These are phyloP conservation scores for Aspergillus neoniger DNA, from an alignment of 2,329 filamentous ascomycete genomes.

Conservation along the genomic window DNA sequence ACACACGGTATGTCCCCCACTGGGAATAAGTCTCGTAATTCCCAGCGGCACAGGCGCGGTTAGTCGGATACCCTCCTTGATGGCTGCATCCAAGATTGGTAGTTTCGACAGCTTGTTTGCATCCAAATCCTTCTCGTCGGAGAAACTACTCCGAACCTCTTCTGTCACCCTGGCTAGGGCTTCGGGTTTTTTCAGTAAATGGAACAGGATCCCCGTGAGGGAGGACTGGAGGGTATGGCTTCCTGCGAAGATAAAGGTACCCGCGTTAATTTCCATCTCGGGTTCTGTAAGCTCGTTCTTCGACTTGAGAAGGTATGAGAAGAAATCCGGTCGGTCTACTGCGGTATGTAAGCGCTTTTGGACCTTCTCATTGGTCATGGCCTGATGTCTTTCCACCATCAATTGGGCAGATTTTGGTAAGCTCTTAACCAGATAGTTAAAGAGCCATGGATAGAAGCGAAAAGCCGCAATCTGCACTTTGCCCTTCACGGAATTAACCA, in stretches of 20 bases:
- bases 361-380: neutral
- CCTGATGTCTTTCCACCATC: neutral
- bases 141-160: neutral
- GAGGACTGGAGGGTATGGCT: neutral
- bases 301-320: neutral
- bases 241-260: neutral
- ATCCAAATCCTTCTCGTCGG: neutral
- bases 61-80: neutral
- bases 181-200: neutral
- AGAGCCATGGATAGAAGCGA: neutral
- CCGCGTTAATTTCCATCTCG: neutral
- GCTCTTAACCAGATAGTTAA: neutral
- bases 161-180: neutral
- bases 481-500: slow-evolving; percentile 4
- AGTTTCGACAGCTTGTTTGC: neutral
- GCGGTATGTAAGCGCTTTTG: neutral
- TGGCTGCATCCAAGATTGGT: neutral
- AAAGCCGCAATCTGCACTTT: neutral
- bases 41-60: neutral
- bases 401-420: neutral
- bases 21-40: neutral
- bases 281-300: neutral
- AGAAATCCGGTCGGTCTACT: neutral
- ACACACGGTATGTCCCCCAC: neutral
- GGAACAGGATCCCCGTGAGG: neutral